These are phyloP conservation scores for Coelastrella sp. DNA, from an alignment of 139 green algal species.

Conservation along the genomic window DNA sequence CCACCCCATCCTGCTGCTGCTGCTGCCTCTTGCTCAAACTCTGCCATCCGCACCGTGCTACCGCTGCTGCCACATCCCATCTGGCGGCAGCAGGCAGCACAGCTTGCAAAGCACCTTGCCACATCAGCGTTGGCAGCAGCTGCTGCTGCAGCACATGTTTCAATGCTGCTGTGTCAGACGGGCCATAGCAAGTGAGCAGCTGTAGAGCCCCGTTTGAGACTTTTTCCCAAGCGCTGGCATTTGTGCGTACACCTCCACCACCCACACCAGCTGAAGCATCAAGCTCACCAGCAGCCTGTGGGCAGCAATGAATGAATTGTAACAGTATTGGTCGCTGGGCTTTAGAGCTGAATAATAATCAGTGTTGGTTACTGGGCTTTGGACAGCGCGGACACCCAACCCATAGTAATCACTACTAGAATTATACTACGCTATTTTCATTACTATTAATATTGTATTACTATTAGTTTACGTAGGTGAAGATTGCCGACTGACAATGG, in stretches of 20 bases:
- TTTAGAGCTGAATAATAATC: too few species aligned
- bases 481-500: too few species aligned
- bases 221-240: slow-evolving; percentile 24
- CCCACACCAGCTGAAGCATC: slow-evolving; percentile 11
- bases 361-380: too few species aligned
- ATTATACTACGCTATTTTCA: too few species aligned
- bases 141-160: background rate
- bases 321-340: too few species aligned
- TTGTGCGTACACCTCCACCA: background rate
- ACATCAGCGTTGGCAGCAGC: slow-evolving; percentile 46
- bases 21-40: background rate
- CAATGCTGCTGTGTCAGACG: background rate
- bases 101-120: background rate
- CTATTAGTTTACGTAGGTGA: too few species aligned
- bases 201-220: background rate
- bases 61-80: slow-evolving; percentile 33
- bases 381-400: too few species aligned
- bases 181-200: slow-evolving; percentile 7
- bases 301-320: background rate
- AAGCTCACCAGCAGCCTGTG: slow-evolving; percentile 12
- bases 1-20: background rate
- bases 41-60: slow-evolving; percentile 28
- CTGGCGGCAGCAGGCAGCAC: slow-evolving; percentile 9
- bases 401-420: too few species aligned
- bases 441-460: too few species aligned